Conservation (phyloP, 306 rosid genomes). For the Trifolium pratense region DNA sequence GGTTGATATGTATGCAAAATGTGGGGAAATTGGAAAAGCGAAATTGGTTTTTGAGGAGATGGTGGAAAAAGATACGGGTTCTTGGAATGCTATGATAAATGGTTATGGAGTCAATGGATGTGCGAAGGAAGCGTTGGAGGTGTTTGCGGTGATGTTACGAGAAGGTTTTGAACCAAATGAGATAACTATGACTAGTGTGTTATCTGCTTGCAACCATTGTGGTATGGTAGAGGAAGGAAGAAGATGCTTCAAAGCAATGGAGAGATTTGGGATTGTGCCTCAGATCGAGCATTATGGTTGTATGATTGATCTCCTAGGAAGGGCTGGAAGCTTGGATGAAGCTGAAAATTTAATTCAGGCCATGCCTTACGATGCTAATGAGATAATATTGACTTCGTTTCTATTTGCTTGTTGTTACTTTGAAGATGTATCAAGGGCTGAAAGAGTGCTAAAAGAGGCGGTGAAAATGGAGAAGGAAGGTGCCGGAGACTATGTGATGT, state of each 20-base stretch:
- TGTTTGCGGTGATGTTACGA: conserved; percentile 53
- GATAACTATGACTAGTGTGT: conserved; percentile 59
- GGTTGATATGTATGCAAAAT: conserved; percentile 75
- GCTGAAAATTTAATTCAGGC: conserved; percentile 60
- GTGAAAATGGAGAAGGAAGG: background rate
- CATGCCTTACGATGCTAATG: conserved; percentile 72
- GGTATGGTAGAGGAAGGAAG: conserved; percentile 78
- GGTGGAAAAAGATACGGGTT: conserved; percentile 54
- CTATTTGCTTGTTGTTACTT: conserved; percentile 65
- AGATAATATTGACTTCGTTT: conserved; percentile 68
- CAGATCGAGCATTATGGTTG: conserved; percentile 80
- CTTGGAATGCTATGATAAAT: conserved; percentile 82
- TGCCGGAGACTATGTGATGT: conserved; percentile 47
- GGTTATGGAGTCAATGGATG: conserved; percentile 75
- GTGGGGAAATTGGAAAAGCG: conserved; percentile 64
- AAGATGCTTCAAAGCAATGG: conserved; percentile 59
- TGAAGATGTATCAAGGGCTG: conserved; percentile 62
- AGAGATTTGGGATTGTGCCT: conserved; percentile 57
- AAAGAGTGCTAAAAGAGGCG: conserved; percentile 43
- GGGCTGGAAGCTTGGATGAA: conserved; percentile 74
- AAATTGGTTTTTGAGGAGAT: conserved; percentile 53
- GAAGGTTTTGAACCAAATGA: conserved; percentile 54
- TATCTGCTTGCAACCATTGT: conserved; percentile 73
- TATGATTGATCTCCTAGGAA: conserved; percentile 74
- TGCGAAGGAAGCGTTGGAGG: conserved; percentile 64